Percentiles rank a stretch among this genome's conserved stretches.
These are phyloP conservation scores for Stemphylium vesicarium DNA, from an alignment of 2,329 filamentous ascomycete species.

Conservation along the genomic window DNA sequence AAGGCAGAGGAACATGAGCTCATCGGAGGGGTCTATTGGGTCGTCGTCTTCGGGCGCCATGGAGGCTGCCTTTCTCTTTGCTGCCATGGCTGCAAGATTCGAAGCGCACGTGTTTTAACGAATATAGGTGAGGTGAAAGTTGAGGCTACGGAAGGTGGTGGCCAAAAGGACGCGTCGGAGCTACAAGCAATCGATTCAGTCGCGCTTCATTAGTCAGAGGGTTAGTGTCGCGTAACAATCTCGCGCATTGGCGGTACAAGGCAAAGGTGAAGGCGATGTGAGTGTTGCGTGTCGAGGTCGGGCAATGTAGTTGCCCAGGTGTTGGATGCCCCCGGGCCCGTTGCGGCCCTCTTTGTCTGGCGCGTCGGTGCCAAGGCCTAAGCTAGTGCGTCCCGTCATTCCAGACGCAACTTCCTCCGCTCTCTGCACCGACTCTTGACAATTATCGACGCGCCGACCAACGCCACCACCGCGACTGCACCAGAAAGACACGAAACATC, in stretches of 20 bases:
- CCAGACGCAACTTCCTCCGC: conserved; percentile 18
- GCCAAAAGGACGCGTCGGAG: conserved; percentile 3
- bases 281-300: conserved; percentile 1
- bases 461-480: conserved; percentile 16
- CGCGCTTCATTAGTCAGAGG: conserved; percentile 9
- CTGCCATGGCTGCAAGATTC: conserved; percentile 70
- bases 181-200: background rate
- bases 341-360: conserved; percentile 31
- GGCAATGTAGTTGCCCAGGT: background rate
- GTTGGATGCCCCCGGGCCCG: background rate
- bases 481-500: conserved; percentile 9
- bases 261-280: background rate
- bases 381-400: conserved; percentile 28
- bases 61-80: conserved; percentile 85
- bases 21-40: conserved; percentile 89
- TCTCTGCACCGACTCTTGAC: conserved; percentile 22
- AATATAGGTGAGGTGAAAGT: background rate
- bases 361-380: conserved; percentile 35
- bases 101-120: background rate
- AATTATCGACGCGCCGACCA: conserved; percentile 24
- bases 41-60: conserved; percentile 81
- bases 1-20: conserved; percentile 91
- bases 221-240: background rate
- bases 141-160: conserved; percentile 3
- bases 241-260: background rate